Evolutionary conservation across 768 basidiomycete genomes (phyloP).

Genomic region (Mycena galopus): DNA sequence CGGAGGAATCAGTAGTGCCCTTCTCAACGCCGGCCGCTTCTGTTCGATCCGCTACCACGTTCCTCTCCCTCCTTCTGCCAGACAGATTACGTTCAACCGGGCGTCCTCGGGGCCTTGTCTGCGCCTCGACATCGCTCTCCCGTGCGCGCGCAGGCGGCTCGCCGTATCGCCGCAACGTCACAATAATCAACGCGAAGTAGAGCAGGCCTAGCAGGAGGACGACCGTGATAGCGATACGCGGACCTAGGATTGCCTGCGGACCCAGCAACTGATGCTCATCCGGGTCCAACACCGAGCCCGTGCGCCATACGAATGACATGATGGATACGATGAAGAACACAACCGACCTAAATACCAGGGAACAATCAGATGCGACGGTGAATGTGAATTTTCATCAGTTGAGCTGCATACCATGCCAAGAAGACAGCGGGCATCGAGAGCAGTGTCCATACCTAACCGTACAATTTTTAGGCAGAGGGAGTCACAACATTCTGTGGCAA

Average conservation of each 20-base stretch:
- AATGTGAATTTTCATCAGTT: not conserved
- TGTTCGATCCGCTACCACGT: not conserved
- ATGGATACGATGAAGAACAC: constrained; percentile 73
- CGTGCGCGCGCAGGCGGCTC: not conserved
- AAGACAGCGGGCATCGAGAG: constrained; percentile 76
- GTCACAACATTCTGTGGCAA: not conserved
- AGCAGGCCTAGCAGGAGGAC: constrained; percentile 70
- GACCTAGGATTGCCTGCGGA: constrained; percentile 56
- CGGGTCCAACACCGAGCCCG: constrained; percentile 63
- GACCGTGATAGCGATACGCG: constrained; percentile 67
- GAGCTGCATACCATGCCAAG: constrained; percentile 69
- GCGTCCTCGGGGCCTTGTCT: constrained; percentile 20
- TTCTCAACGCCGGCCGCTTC: constrained; percentile 3
- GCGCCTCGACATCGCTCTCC: constrained; percentile 19
- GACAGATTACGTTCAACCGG: constrained; percentile 9
- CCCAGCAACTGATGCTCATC: constrained; percentile 52
- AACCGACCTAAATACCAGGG: constrained; percentile 64
- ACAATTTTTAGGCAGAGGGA: too few relatives aligned
- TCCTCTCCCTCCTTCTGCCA: not conserved
- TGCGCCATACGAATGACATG: constrained; percentile 79
- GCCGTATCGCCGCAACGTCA: constrained; percentile 74
- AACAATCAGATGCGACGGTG: not conserved
- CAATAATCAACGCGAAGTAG: constrained; percentile 72
- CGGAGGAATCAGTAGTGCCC: not conserved
- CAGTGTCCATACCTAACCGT: constrained; percentile 62